Conservation (phyloP, 140 eudicot species). For the Erigeron philadelphicus region DNA sequence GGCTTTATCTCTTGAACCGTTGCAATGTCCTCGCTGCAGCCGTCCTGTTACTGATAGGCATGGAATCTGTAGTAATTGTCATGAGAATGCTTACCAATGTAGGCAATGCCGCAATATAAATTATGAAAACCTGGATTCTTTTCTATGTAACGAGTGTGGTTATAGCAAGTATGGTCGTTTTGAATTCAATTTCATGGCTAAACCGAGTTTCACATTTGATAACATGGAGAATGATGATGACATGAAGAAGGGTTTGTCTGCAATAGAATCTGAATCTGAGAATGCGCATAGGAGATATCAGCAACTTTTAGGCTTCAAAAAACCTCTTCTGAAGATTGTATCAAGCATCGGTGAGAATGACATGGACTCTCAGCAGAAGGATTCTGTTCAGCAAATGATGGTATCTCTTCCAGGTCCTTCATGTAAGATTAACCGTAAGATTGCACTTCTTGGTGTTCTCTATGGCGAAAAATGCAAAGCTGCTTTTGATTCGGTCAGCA, state of each 20-base stretch:
- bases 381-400: conserved; percentile 99
- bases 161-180: conserved; percentile 98
- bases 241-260: conserved; percentile 95
- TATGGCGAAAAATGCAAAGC: conserved; percentile 99
- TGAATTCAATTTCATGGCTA: conserved; percentile 97
- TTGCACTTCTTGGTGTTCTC: conserved; percentile 96
- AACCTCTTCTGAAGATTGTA: conserved; percentile 90
- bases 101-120: conserved; percentile 98
- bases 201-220: conserved; percentile 95
- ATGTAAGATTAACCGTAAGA: conserved; percentile 90
- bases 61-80: conserved; percentile 93
- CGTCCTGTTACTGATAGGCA: conserved; percentile 97
- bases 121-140: conserved; percentile 92
- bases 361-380: conserved; percentile 99
- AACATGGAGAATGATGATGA: conserved; percentile 99
- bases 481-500: conserved; percentile 98
- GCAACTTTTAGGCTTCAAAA: conserved; percentile 94
- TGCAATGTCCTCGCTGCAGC: conserved; percentile 99
- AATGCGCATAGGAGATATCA: conserved; percentile 98
- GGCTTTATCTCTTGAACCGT: conserved; percentile 93
- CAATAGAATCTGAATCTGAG: conserved; percentile 97
- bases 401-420: conserved; percentile 99
- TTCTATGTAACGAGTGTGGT: conserved; percentile 96
- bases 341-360: conserved; percentile 98
- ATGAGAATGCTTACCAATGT: conserved; percentile 98